Evolutionary conservation across 1,284 basidiomycete genomes (phyloP).

Genomic region (Fomes fomentarius): DNA sequence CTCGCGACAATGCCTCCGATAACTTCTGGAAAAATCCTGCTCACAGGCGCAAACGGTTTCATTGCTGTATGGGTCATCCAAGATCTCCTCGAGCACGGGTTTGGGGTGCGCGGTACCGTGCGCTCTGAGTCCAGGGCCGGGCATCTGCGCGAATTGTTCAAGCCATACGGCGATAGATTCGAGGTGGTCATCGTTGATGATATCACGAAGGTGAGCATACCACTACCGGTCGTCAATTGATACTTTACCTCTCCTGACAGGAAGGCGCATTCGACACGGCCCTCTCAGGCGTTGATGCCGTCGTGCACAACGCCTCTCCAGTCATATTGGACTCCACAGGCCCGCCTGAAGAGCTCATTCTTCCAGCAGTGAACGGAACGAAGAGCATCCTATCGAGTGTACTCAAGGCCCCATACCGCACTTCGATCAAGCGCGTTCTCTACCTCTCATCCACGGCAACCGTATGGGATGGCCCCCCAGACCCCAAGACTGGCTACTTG

Average conservation of each 20-base stretch:
- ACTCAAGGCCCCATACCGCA: constrained; percentile 9
- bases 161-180: constrained; percentile 45
- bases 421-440: constrained; percentile 62
- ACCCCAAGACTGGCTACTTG: background rate
- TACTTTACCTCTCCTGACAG: constrained; percentile 9
- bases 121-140: constrained; percentile 51
- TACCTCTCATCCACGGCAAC: constrained; percentile 61
- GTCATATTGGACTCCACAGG: constrained; percentile 34
- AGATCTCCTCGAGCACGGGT: constrained; percentile 43
- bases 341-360: constrained; percentile 38
- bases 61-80: constrained; percentile 43
- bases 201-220: constrained; percentile 48
- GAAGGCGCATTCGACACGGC: constrained; percentile 43
- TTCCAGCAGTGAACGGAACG: constrained; percentile 34
- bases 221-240: background rate
- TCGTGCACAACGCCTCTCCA: constrained; percentile 50
- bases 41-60: constrained; percentile 46
- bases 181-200: constrained; percentile 56
- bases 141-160: constrained; percentile 51
- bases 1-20: constrained; percentile 37
- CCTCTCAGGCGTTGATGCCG: constrained; percentile 43
- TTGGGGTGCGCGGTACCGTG: constrained; percentile 60
- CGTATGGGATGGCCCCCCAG: constrained; percentile 37
- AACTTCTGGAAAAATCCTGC: constrained; percentile 33
- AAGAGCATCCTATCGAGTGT: constrained; percentile 28